Evolutionary conservation across 768 basidiomycete species (phyloP), one percentile per base, ranked within the genome.

Genomic region (Russula sp.): DNA sequence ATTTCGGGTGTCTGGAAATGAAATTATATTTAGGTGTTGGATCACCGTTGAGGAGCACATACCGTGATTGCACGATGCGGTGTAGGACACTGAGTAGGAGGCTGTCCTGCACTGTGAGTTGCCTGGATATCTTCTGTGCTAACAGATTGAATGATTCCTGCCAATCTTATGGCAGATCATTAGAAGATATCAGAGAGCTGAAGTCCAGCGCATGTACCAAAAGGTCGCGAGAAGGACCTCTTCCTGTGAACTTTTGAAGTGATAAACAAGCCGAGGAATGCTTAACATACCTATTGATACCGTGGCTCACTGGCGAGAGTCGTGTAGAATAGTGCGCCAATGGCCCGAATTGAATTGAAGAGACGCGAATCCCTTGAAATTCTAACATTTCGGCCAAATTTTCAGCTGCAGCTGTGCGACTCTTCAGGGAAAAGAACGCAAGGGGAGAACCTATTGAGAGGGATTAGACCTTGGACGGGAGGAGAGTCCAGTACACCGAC

Each of bases 61-160:
- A 66, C 67, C 65, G 67, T 18, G 67, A 66, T 58, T 62, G 54
- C 22, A 67, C 60, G n/a, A 61, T 56, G n/a, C 48, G 58, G 30
- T 51, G 64, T 14, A 67, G 50, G 42, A 62, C 42, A 7, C 36
- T 24, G 14, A 67, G 28, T 16, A 67, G 42, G 30, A 54, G 44
- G 8, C 18, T 57, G 16, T 67, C 67, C 38, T 53, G 32, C 34
- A 67, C 60, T 8, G 32, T 42, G 38, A 67, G 60, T 53, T 58
- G 59, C 32, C 30, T 56, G 42, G 60, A 61, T 57, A 67, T 58
- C 44, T 30, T 66, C 34, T 40, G 55, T n/a, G 2, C 30, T n/a
- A 65, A 48, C n/a, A 11, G 28, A 20, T 61, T 4, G 2, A 61
- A 30, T 28, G 59, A 34, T n/a, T 32, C 49, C 59, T 57, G 64